A percentile compares a stretch with the other conserved stretches of the same genome.
phyloP scores from a whole-genome alignment of 345 rosid species.

The Eucalyptus erythrocorys region DNA sequence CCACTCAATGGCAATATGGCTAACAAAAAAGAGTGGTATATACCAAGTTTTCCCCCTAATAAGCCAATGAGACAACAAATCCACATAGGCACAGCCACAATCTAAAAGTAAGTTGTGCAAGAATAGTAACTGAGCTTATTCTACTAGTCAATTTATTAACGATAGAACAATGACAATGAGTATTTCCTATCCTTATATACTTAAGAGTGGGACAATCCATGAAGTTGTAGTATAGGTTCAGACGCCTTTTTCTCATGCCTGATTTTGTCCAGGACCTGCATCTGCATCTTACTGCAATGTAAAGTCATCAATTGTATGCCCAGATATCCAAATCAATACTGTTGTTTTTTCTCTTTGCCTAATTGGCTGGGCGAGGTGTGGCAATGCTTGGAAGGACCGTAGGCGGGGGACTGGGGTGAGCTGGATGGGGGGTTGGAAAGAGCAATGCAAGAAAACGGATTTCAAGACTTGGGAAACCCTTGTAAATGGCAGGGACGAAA shows the following conservation, averaged over 20 bases:
- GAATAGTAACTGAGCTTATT: not conserved
- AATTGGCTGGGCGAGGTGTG: not conserved
- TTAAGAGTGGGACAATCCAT: not conserved
- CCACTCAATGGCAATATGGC: not conserved
- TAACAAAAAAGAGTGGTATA: not conserved
- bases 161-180: not conserved
- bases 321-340: not conserved
- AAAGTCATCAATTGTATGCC: not conserved
- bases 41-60: not conserved
- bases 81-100: not conserved
- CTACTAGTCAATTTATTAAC: not conserved
- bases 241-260: not conserved
- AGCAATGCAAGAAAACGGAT: not conserved
- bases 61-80: not conserved
- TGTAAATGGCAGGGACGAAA: not conserved
- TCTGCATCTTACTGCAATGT: not conserved
- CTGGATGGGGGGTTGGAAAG: not conserved
- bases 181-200: not conserved
- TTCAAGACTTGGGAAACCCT: not conserved
- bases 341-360: not conserved
- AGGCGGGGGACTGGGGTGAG: not conserved
- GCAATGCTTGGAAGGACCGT: not conserved
- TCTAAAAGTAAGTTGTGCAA: not conserved
- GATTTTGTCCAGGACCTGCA: not conserved
- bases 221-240: not conserved